These are phyloP conservation scores for Ceratocystis destructans DNA, from an alignment of 2,329 filamentous ascomycete species.

Conservation along the genomic window DNA sequence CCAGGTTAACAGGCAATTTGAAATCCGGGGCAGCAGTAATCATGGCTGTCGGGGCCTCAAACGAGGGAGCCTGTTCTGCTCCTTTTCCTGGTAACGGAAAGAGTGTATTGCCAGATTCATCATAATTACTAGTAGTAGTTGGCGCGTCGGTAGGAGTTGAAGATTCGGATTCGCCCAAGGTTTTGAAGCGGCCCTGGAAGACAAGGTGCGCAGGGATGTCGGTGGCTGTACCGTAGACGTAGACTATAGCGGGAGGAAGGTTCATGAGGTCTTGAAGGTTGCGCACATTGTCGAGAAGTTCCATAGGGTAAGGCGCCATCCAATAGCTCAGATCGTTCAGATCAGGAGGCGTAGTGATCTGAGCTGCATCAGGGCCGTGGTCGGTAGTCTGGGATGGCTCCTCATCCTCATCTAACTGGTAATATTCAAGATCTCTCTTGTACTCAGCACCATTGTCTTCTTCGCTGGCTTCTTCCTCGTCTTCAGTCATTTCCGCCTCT, in stretches of 20 bases:
- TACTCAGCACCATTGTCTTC: not conserved
- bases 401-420: too few relatives aligned
- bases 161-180: not conserved
- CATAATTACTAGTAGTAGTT: not conserved
- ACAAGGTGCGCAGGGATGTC: fast-evolving
- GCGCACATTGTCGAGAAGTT: not conserved
- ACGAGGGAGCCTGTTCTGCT: too few relatives aligned
- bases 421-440: not conserved
- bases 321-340: too few relatives aligned
- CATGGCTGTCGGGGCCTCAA: too few relatives aligned
- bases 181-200: not conserved
- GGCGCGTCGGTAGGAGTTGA: not conserved
- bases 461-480: not conserved
- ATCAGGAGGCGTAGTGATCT: too few relatives aligned
- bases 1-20: not conserved
- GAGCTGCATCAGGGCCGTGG: too few relatives aligned
- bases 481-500: too few relatives aligned
- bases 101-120: not conserved
- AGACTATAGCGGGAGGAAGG: not conserved
- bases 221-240: not conserved
- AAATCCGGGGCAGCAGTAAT: not conserved
- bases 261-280: not conserved
- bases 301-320: not conserved
- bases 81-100: too few relatives aligned
- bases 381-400: too few relatives aligned